phyloP scores from a whole-genome alignment of 1,139 yeast genomes.

The Starmera stellimalicola region DNA sequence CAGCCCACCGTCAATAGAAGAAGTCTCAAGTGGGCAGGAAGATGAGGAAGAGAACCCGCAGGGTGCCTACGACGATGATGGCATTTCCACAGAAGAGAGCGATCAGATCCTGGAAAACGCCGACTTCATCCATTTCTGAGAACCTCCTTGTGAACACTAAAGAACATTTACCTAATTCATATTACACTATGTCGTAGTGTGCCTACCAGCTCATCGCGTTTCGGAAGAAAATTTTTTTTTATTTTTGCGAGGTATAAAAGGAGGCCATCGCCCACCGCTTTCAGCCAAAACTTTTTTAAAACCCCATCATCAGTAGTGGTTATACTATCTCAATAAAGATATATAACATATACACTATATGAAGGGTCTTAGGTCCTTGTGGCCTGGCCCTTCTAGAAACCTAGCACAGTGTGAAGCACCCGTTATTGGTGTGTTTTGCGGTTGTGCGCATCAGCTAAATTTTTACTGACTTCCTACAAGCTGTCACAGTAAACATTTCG shows the following conservation, averaged over 20 bases:
- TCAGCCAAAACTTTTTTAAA: background rate
- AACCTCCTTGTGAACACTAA: background rate
- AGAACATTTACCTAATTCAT: too few species aligned
- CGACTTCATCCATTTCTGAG: conserved; percentile 17
- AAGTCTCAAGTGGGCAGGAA: too few species aligned
- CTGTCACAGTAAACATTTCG: conserved; percentile 22
- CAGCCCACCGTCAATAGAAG: too few species aligned
- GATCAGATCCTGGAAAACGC: conserved; percentile 23
- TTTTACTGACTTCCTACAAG: conserved; percentile 22
- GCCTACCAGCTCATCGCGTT: too few species aligned
- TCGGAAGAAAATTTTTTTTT: conserved; percentile 1
- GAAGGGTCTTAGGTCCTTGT: conserved; percentile 6
- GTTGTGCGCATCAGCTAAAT: conserved; percentile 22
- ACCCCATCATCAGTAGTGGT: conserved; percentile 58
- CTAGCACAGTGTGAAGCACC: conserved; percentile 15
- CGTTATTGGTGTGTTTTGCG: conserved; percentile 17
- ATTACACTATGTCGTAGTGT: too few species aligned
- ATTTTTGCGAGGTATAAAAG: conserved; percentile 9
- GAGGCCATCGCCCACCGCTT: too few species aligned
- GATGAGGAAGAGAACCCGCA: conserved; percentile 20
- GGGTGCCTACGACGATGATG: conserved; percentile 28
- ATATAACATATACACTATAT: conserved; percentile 34
- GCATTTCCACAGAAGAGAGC: conserved; percentile 9
- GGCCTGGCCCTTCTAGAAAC: conserved; percentile 16
- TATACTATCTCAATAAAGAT: conserved; percentile 53